phyloP scores from a whole-genome alignment of 2,329 filamentous ascomycete genomes.

The Diaporthe sp. region DNA sequence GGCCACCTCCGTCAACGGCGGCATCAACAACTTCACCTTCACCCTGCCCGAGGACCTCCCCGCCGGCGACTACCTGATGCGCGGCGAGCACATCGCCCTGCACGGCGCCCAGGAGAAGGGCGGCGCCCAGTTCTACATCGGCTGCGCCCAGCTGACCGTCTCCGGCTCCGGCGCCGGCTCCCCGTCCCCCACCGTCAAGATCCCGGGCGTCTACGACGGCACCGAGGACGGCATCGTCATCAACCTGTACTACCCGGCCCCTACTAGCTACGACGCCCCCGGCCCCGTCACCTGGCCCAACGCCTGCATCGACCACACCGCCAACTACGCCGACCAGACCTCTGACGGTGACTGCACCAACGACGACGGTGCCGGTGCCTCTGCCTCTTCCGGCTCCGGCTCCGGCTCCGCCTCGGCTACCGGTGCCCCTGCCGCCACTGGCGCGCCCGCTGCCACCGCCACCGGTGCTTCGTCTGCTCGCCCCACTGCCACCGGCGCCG shows the following conservation, averaged over 20 bases:
- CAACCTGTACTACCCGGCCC: constrained; percentile 54
- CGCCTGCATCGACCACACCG: constrained; percentile 54
- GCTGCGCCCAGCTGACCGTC: constrained; percentile 54
- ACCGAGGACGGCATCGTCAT: constrained; percentile 52
- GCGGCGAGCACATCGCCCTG: constrained; percentile 57
- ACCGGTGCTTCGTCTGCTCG: constrained; percentile 7
- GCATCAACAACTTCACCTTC: constrained; percentile 53
- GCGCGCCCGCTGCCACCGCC: not conserved
- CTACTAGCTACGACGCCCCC: constrained; percentile 51
- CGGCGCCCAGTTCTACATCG: constrained; percentile 57
- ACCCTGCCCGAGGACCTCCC: constrained; percentile 49
- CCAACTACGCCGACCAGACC: constrained; percentile 51
- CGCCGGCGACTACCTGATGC: constrained; percentile 58
- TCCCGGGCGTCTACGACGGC: constrained; percentile 53
- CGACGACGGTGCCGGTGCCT: constrained; percentile 25
- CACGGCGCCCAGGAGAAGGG: constrained; percentile 53
- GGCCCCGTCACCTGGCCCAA: constrained; percentile 53
- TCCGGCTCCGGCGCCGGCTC: constrained; percentile 50
- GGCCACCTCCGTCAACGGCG: constrained; percentile 49
- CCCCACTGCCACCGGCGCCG: not conserved
- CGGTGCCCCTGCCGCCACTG: not conserved
- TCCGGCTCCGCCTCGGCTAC: not conserved
- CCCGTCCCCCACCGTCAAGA: constrained; percentile 49
- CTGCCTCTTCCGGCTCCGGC: constrained; percentile 10
- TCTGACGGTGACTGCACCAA: constrained; percentile 55